phyloP scores from a whole-genome alignment of 2,329 filamentous ascomycete species.

The Hymenoscyphus linearis region DNA sequence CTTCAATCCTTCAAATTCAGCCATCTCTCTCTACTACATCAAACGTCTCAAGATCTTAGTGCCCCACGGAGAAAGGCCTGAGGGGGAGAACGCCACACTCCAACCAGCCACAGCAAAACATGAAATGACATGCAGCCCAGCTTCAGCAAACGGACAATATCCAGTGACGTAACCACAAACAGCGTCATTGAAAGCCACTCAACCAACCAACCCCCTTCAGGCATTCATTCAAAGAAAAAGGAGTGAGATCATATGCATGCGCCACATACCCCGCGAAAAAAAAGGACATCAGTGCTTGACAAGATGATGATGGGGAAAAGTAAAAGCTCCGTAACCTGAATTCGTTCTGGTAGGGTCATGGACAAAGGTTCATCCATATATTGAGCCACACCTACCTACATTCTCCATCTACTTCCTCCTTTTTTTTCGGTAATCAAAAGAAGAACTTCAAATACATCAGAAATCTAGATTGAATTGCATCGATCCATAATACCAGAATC shows the following conservation, averaged over 20 bases:
- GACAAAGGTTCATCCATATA: too few relatives aligned
- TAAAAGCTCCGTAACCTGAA: neutral
- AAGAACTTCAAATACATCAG: too few relatives aligned
- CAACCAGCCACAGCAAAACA: neutral
- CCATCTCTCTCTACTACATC: too few relatives aligned
- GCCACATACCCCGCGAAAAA: neutral
- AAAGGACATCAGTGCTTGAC: too few relatives aligned
- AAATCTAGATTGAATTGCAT: too few relatives aligned
- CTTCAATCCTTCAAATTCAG: too few relatives aligned
- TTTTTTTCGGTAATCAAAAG: neutral
- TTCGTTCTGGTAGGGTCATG: neutral
- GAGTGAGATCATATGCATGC: neutral
- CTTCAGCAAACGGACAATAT: neutral
- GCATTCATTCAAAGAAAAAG: neutral
- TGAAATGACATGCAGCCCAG: too few relatives aligned
- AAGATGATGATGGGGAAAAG: too few relatives aligned
- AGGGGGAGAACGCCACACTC: neutral
- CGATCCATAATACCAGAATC: too few relatives aligned
- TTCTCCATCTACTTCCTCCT: neutral
- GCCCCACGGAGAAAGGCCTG: too few relatives aligned
- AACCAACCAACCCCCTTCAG: neutral
- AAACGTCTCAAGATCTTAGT: too few relatives aligned
- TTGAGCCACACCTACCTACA: neutral
- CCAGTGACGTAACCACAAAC: conserved; percentile 1
- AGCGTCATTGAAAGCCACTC: neutral